Conservation (phyloP, 441 rosid genomes). For the Macaranga tanarius region DNA sequence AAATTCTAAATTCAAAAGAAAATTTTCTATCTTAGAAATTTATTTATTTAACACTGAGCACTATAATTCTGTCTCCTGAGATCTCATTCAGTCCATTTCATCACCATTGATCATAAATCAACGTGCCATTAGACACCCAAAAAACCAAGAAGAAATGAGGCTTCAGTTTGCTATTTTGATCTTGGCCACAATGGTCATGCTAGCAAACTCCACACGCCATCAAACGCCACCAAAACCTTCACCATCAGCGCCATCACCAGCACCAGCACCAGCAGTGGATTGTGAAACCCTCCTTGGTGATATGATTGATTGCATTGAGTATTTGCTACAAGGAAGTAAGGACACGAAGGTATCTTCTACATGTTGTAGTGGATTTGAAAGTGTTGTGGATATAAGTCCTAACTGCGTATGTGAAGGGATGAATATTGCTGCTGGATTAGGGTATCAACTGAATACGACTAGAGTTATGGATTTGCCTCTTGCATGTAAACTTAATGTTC, state of each 20-base stretch:
- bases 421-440: constrained; percentile 22
- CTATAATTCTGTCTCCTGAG: neutral
- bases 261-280: neutral
- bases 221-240: too few relatives aligned
- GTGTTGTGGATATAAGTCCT: constrained; percentile 14
- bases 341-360: neutral
- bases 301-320: constrained; percentile 38
- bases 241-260: constrained; percentile 11
- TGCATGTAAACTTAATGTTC: constrained; percentile 25
- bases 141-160: neutral
- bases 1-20: neutral
- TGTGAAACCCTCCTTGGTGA: constrained; percentile 27
- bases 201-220: constrained; percentile 6
- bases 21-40: neutral
- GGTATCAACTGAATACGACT: constrained; percentile 32
- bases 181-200: neutral
- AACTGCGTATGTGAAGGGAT: constrained; percentile 40
- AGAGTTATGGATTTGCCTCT: constrained; percentile 26
- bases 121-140: too few relatives aligned
- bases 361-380: constrained; percentile 39
- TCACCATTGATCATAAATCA: too few relatives aligned
- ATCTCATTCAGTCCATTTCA: too few relatives aligned
- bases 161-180: constrained; percentile 1
- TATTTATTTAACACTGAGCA: neutral
- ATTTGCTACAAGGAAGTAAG: constrained; percentile 13